Conservation (phyloP, 73 alveolate genomes). For the Blepharisma stoltei region DNA sequence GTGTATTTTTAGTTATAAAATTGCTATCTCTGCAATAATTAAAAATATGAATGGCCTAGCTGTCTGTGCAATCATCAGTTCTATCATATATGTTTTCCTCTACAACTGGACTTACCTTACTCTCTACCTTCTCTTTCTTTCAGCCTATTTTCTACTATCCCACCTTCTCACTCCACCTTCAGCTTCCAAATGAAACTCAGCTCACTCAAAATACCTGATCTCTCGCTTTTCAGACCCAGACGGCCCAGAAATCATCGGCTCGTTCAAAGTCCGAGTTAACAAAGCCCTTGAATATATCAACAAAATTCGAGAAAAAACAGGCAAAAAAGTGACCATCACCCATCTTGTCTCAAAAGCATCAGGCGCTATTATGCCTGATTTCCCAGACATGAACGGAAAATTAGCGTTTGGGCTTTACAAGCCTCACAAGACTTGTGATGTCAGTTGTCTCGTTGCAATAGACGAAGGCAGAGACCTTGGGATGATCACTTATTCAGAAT, state of each 20-base stretch:
- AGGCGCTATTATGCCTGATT: not conserved
- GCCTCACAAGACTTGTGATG: not conserved
- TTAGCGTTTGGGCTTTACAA: not conserved
- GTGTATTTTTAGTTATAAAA: too few species aligned
- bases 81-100: slow-evolving; percentile 1
- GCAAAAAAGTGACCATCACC: not conserved
- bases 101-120: not conserved
- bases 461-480: slow-evolving; percentile 16
- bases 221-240: not conserved
- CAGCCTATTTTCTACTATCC: not conserved
- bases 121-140: not conserved
- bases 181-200: not conserved
- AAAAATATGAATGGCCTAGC: slow-evolving; percentile 24
- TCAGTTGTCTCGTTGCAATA: not conserved
- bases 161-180: not conserved
- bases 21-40: too few species aligned
- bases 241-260: not conserved
- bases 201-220: not conserved
- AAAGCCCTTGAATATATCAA: slow-evolving; percentile 4
- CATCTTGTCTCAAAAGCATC: slow-evolving; percentile 6
- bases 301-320: not conserved
- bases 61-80: not conserved
- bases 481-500: not conserved
- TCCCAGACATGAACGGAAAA: slow-evolving; percentile 9
- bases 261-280: not conserved